Evolutionary conservation across 2,329 filamentous ascomycete genomes (phyloP), one percentile per base, ranked within the genome.

Genomic region (Aureobasidium sp.): DNA sequence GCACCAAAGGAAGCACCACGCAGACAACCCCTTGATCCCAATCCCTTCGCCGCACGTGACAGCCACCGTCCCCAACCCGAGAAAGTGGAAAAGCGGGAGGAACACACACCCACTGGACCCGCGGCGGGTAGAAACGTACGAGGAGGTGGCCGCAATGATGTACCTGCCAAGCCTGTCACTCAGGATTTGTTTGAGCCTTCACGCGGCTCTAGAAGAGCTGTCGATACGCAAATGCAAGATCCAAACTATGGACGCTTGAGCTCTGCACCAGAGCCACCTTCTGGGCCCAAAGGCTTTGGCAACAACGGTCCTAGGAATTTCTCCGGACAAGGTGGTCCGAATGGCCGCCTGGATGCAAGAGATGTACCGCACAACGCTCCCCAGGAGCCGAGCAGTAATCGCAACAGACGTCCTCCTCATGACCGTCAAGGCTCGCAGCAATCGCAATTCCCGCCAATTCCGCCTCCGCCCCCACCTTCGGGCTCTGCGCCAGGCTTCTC

Each of bases 41-140:
- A 59, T 31, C 64, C 64, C 25, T 34, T 53, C 27, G 63, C 67
- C 12, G 49, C 62, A 17, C 67, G 49, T 6, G 72, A 75, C 8
- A 73, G 73, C n/a, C 66, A 70, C 22, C 55, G 55, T 29, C 42
- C n/a, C 12, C 25, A 29, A 3, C 41, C 31, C 5, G 55, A 58
- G 12, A 61, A 29, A 15, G 14, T 72, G 27, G 71, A 74, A 7
- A 74, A 74, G 25, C 66, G 71, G 12, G 75, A 77, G 53, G 72
- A 75, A 29, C 70, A 69, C 41, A 75, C 81, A 48, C 83, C 83
- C 6, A 79, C 78, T 22, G 82, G 82, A 17, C 83, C 83, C 59
- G 55, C 55, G n/a, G 42, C 41, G 7, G 20, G n/a, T 9, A 79
- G 81, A 62, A 73, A 73, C 55, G 76, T 76, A 57, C 74, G 79